phyloP scores from a whole-genome alignment of 768 basidiomycete species.

The Mycena indigotica region DNA sequence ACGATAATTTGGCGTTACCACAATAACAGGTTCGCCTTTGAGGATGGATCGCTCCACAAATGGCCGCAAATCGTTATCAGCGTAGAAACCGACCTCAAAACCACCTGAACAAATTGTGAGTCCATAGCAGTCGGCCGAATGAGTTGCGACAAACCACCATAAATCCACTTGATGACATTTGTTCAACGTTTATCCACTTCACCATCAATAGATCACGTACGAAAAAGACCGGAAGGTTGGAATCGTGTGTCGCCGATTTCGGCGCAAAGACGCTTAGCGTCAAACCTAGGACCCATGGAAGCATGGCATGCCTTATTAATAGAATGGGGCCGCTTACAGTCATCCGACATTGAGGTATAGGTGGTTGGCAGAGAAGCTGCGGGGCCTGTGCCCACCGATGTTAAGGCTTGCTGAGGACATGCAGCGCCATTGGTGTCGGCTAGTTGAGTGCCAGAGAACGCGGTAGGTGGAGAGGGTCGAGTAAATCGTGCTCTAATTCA shows the following conservation, averaged over 20 bases:
- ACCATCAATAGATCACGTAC: too few relatives aligned
- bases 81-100: not conserved
- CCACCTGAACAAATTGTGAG: not conserved
- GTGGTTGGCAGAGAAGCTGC: too few relatives aligned
- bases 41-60: constrained; percentile 8
- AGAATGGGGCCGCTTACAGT: not conserved
- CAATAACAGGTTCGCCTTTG: constrained; percentile 4
- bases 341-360: not conserved
- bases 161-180: too few relatives aligned
- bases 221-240: not conserved
- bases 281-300: not conserved
- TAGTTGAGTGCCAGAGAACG: not conserved
- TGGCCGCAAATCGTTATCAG: not conserved
- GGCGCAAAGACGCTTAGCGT: not conserved
- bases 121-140: not conserved
- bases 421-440: not conserved
- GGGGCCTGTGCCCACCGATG: not conserved
- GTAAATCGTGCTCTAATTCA: not conserved
- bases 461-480: not conserved
- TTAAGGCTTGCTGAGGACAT: not conserved
- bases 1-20: constrained; percentile 7
- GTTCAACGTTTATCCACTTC: too few relatives aligned
- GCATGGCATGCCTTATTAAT: not conserved
- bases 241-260: not conserved
- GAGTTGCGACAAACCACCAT: not conserved